Evolutionary conservation across 1,284 basidiomycete genomes (phyloP).

Genomic region (Exobasidium rhododendri): DNA sequence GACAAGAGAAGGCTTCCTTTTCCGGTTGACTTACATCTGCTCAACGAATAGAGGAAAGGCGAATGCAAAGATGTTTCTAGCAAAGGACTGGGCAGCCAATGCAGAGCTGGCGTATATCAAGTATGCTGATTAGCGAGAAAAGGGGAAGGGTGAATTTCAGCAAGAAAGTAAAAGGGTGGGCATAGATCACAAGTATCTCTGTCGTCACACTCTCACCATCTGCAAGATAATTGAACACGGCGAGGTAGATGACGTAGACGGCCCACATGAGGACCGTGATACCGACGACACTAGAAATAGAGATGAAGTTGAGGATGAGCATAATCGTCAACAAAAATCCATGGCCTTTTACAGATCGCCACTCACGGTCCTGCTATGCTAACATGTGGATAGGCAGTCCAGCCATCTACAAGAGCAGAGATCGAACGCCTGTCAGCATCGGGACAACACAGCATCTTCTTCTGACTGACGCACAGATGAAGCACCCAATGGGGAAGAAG

Average conservation of each 20-base stretch:
- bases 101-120: constrained; percentile 70
- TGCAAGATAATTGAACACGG: constrained; percentile 26
- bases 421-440: not conserved
- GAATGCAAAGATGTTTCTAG: constrained; percentile 59
- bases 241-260: constrained; percentile 52
- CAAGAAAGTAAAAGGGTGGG: constrained; percentile 63
- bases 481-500: constrained; percentile 40
- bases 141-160: no score
- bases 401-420: constrained; percentile 19
- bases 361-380: constrained; percentile 29
- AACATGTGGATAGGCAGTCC: constrained; percentile 50
- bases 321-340: not conserved
- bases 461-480: constrained; percentile 24
- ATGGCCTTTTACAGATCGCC: not conserved
- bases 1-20: not conserved
- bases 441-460: not conserved
- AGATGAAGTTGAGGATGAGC: not conserved
- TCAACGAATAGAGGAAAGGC: constrained; percentile 35
- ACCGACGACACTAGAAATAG: constrained; percentile 54
- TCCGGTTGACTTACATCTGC: constrained; percentile 61
- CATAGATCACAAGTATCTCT: not conserved
- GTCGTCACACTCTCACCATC: constrained; percentile 6
- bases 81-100: constrained; percentile 71
- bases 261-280: constrained; percentile 34
- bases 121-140: no score